Conservation (phyloP, 2,329 filamentous ascomycete genomes). For the Botrytis byssoidea region DNA sequence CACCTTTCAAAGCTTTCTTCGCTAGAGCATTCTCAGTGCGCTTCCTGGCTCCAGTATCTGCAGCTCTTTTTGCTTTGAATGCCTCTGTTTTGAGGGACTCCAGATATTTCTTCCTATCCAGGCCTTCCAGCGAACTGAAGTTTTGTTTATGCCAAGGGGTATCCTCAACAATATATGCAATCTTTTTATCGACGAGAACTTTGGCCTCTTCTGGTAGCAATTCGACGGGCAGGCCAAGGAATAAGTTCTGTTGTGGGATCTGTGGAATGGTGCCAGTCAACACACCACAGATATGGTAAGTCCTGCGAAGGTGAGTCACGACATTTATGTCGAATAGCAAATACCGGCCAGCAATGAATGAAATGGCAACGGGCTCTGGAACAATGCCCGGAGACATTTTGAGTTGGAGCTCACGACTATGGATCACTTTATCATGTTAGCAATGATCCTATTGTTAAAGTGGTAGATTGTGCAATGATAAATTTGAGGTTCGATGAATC, state of each 20-base stretch:
- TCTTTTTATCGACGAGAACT: conserved; percentile 72
- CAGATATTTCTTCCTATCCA: conserved; percentile 62
- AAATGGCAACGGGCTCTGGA: conserved; percentile 70
- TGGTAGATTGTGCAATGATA: background rate
- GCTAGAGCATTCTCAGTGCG: conserved; percentile 32
- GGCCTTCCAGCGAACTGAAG: conserved; percentile 57
- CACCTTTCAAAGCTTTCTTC: conserved; percentile 33
- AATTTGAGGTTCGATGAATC: conserved; percentile 41
- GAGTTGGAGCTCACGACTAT: background rate
- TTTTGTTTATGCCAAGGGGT: conserved; percentile 64
- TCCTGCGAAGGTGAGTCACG: conserved; percentile 73
- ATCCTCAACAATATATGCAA: conserved; percentile 81
- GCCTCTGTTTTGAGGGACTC: conserved; percentile 47
- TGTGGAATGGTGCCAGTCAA: conserved; percentile 87
- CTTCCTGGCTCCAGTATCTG: conserved; percentile 33
- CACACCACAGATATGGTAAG: conserved; percentile 81
- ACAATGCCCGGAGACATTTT: conserved; percentile 24
- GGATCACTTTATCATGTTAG: conserved; percentile 7
- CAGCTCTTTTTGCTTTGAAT: conserved; percentile 49
- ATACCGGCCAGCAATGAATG: conserved; percentile 75
- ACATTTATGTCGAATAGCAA: conserved; percentile 85
- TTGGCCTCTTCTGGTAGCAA: conserved; percentile 87
- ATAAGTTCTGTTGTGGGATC: conserved; percentile 91
- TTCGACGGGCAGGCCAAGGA: conserved; percentile 83
- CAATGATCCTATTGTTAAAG: background rate